Evolutionary conservation across 2,329 filamentous ascomycete genomes (phyloP).

Genomic region (Lasiodiplodia sp.): DNA sequence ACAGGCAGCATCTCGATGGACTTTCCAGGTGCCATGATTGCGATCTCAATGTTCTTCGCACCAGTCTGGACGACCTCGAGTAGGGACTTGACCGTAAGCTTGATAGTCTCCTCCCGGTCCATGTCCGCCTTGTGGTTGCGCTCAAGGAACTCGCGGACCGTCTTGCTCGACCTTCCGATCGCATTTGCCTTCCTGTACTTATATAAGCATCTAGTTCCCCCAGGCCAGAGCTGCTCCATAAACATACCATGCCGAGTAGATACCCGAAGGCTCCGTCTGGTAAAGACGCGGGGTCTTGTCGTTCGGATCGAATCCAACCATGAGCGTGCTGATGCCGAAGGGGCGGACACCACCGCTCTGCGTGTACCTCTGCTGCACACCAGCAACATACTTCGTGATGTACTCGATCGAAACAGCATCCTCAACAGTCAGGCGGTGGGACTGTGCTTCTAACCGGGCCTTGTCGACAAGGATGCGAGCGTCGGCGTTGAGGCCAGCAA

Average conservation of each 20-base stretch:
- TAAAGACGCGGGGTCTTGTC: conserved; percentile 90
- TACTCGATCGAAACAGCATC: conserved; percentile 98
- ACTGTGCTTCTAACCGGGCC: conserved; percentile 95
- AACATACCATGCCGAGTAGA: conserved; percentile 95
- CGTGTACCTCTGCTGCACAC: conserved; percentile 98
- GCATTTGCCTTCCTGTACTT: conserved; percentile 92
- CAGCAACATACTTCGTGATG: conserved; percentile 98
- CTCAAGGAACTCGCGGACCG: conserved; percentile 97
- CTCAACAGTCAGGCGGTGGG: conserved; percentile 94
- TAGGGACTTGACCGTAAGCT: conserved; percentile 96
- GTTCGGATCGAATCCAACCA: conserved; percentile 97
- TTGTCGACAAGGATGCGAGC: conserved; percentile 98
- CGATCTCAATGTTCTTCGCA: conserved; percentile 99
- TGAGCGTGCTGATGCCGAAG: conserved; percentile 98
- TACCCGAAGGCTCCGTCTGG: conserved; percentile 98
- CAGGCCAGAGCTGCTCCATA: not conserved
- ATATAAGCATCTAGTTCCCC: not conserved
- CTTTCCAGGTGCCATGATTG: conserved; percentile 95
- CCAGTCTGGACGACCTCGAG: conserved; percentile 98
- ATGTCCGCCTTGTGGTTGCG: conserved; percentile 98
- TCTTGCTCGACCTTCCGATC: conserved; percentile 98
- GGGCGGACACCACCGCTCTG: conserved; percentile 97
- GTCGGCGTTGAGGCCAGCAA: conserved; percentile 96
- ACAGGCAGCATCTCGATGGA: conserved; percentile 90
- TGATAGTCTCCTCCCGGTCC: conserved; percentile 95